These are phyloP conservation scores for Apostasia ramifera DNA, from an alignment of 106 monocot species.

Conservation along the genomic window DNA sequence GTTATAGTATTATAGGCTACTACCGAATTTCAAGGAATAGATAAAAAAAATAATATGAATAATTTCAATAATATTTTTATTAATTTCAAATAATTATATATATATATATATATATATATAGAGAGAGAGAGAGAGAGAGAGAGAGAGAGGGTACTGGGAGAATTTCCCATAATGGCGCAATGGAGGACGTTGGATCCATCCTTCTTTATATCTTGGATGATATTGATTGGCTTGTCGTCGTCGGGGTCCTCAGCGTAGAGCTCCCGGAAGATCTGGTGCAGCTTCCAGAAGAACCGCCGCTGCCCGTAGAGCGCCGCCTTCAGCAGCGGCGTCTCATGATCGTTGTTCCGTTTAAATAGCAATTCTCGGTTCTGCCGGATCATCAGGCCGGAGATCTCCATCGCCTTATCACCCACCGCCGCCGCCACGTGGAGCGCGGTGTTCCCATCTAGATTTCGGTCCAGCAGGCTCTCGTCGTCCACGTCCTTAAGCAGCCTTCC, in stretches of 20 bases:
- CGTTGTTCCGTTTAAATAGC: neutral
- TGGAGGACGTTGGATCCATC: constrained; percentile 23
- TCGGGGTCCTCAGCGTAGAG: neutral
- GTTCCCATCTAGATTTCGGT: constrained; percentile 4
- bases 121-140: neutral
- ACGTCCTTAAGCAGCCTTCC: neutral
- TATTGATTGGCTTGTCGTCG: no score
- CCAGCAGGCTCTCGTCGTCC: neutral
- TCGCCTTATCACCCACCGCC: neutral
- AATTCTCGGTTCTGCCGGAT: neutral
- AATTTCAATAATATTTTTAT: no score
- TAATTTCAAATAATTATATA: no score
- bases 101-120: neutral
- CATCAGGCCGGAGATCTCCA: neutral
- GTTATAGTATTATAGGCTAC: no score
- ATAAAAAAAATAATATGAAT: no score
- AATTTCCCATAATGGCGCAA: constrained; percentile 34
- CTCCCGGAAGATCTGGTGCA: neutral
- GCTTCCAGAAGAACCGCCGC: constrained; percentile 12
- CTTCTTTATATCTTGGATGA: neutral
- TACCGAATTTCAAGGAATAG: no score
- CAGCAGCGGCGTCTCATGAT: constrained; percentile 20
- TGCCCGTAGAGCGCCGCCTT: constrained; percentile 24
- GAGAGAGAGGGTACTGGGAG: constrained; percentile 9
- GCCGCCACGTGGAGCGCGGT: constrained; percentile 29